Base-by-base conservation (phyloP, 2,329 filamentous ascomycete genomes). In the Rhinocladiella mackenziei region DNA sequence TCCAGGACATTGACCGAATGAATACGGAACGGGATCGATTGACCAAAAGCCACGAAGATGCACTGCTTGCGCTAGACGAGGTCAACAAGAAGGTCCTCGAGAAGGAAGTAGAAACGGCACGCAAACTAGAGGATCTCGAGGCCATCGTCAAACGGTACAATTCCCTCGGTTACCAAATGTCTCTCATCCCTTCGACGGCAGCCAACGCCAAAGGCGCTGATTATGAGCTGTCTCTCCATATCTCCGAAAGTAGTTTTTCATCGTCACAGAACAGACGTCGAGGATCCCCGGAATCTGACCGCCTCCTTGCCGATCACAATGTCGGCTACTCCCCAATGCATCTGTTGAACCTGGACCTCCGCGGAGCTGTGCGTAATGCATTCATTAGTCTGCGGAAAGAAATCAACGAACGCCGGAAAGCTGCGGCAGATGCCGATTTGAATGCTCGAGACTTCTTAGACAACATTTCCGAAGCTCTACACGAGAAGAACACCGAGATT, bases 1-100 rank as follows among this genome's bases (percentile, higher is more conserved):
- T 96, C 68, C 86, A 92, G 68, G 92, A 98, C 76, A 97, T 98
- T 62, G 92, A 98, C 75, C 88, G 92, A 65, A 96, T 98, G 91
- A 95, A 89, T 57, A 83, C 86, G 25, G 92, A 98, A 65, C 83
- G 89, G 40, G 92, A 98, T 60, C 82, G 92, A 34, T 76, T 98
- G n/a, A 87, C 94, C 54, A 89, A 84, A 58, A 86, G 83, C 30
- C 83, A 95, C 32, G 88, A 95, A 57, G 78, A 82, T 2, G 85
- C 87, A 0, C 75, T 80, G 4, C 74, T 78, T 42, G 78, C 87
- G 39, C 73, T 96, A 0, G 89, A 96, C 45, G 92, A 97, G 51
- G 78, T 84, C 6, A 94, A 94, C 70, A 83, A 79, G 54, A 83
- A 80, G 55, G 84, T 92, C 1, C 77, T 83, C 13, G 89, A 95